These are phyloP conservation scores for Eleusine indica DNA, from an alignment of 176 grass and related monocot species.

Conservation along the genomic window DNA sequence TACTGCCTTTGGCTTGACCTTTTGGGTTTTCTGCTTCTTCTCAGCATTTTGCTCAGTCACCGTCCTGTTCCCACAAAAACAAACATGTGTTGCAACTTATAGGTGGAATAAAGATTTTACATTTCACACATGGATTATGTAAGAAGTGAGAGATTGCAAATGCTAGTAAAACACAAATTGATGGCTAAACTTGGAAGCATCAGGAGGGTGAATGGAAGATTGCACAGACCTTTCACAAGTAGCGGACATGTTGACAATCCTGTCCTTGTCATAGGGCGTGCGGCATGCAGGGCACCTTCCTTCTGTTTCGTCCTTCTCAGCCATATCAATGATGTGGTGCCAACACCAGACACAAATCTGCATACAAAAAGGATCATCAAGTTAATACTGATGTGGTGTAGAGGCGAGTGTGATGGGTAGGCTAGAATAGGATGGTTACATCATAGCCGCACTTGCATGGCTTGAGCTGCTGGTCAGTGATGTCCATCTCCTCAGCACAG, in stretches of 20 bases:
- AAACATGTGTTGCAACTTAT: not conserved
- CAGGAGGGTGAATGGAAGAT: not conserved
- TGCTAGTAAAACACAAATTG: not conserved
- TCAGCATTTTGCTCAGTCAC: slow-evolving; percentile 72
- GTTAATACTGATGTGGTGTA: not conserved
- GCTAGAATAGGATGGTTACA: slow-evolving; percentile 31
- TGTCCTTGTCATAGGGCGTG: slow-evolving; percentile 89
- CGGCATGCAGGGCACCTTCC: slow-evolving; percentile 92
- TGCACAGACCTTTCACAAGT: slow-evolving; percentile 65
- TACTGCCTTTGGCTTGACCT: slow-evolving; percentile 57
- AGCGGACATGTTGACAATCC: slow-evolving; percentile 90
- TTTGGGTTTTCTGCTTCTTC: slow-evolving; percentile 91
- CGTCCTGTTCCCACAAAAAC: slow-evolving; percentile 52
- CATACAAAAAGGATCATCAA: not conserved
- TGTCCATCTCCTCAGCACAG: slow-evolving; percentile 97
- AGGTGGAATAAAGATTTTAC: not conserved
- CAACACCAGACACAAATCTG: slow-evolving; percentile 99
- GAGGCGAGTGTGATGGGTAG: not conserved
- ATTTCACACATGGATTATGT: not conserved
- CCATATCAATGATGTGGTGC: slow-evolving; percentile 98
- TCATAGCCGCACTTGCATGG: slow-evolving; percentile 98
- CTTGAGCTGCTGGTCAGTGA: slow-evolving; percentile 94
- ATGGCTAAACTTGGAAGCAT: not conserved
- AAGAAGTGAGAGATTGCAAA: not conserved
- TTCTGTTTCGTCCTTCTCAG: slow-evolving; percentile 92